Evolutionary conservation across 139 green algal genomes (phyloP), one percentile per base, ranked within the genome.

Genomic region (Chlamydomonas incerta): DNA sequence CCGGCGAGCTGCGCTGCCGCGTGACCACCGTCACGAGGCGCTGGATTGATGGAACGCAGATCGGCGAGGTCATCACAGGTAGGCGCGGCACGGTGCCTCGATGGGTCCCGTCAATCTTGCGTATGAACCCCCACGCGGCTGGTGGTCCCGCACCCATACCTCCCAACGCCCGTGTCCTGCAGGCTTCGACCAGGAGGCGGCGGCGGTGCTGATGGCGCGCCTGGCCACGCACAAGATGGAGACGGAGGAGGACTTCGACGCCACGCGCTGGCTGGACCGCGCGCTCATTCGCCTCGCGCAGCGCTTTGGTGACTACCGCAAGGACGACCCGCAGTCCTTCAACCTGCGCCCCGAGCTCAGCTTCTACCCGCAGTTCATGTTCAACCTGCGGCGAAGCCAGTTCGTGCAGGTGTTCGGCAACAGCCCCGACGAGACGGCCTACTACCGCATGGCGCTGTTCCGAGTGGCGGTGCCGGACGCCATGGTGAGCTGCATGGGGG

Each of bases 301-400:
- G 89, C 89, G 86, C 18, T 92, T 92, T 66, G 89, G 82, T 0
- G 86, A 92, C 58, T 90, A 88, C 83, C 90, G 94, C 37, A 98
- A 98, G 74, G 97, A 99, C 77, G 98, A 99, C 86, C 95, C 98
- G 23, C 82, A 89, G 18, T 97, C 89, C 63, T 99, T 99, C 92
- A 93, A 94, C 70, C 92, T 99, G 47, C 88, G 91, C 14, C 94
- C 91, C 15, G 92, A 97, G 88, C 92, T 99, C 58, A 89, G 89
- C 82, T 98, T 98, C 91, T 99, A 96, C 93, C 98, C 98, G 11
- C 97, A 99, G 91, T 99, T 99, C 93, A 98, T 99, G 94, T 99
- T 99, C 94, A 98, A 99, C 92, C 93, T 99, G 80, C 91, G 98
- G 5, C 92, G 97, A 55, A 96, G 91, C 28, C 96, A 96, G 82